These are phyloP conservation scores for Gigaspora rosea DNA, from an alignment of 192 early-diverging fungal species.

Conservation along the genomic window DNA sequence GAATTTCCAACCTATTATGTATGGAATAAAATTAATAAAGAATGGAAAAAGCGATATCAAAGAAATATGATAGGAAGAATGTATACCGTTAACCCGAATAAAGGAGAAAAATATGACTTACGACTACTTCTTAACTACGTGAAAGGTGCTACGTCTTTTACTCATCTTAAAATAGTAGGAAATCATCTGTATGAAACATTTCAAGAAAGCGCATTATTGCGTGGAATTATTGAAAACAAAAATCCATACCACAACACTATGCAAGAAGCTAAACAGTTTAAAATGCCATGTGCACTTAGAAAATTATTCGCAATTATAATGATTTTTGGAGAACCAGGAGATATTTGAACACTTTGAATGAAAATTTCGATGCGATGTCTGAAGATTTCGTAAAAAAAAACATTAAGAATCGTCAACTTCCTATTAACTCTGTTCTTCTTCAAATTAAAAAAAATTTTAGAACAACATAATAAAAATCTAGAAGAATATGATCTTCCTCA, in stretches of 20 bases:
- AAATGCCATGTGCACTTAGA: constrained; percentile 22
- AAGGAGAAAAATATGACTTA: constrained; percentile 34
- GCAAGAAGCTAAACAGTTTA: constrained; percentile 15
- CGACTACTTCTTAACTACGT: constrained; percentile 26
- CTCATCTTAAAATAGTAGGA: neutral
- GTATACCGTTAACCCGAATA: neutral
- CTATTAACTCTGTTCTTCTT: neutral
- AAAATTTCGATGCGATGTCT: neutral
- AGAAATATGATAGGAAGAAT: neutral
- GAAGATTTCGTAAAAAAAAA: neutral
- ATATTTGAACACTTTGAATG: constrained; percentile 4
- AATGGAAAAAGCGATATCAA: neutral
- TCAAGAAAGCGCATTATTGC: constrained; percentile 18
- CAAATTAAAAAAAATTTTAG: neutral
- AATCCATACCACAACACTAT: constrained; percentile 23
- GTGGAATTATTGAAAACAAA: constrained; percentile 33
- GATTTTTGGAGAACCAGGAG: neutral
- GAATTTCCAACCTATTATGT: constrained; percentile 11
- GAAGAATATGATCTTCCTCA: neutral
- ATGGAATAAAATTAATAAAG: neutral
- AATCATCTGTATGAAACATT: constrained; percentile 29
- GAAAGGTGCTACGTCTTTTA: constrained; percentile 24
- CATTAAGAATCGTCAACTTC: neutral
- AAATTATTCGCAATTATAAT: constrained; percentile 20
- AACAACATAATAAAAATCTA: neutral